Base-by-base conservation (phyloP, 805 yeast genomes). In the Cyberlindnera bimundalis region DNA sequence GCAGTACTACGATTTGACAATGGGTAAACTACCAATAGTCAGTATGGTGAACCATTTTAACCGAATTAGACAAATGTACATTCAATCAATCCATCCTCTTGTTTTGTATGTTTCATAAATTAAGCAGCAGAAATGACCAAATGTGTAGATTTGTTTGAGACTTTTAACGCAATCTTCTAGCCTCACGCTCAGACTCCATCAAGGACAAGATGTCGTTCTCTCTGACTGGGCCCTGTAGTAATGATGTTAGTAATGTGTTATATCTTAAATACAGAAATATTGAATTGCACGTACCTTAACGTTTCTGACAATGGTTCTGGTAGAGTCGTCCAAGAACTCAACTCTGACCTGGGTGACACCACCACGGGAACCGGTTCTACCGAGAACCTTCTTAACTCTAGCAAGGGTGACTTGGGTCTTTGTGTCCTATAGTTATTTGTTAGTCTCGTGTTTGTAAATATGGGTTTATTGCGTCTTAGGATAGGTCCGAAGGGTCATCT, bases 321-420 rank as follows among this genome's bases (percentile, higher is more conserved):
- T 78, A 67, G 90, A 78, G 72, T 88, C 96, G 67, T 88, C 96
- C 70, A 87, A 78, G 83, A 87, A 88, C 76, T 87, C 96, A 67
- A 87, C 96, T 75, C 96, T 87, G 75, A 88, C 96, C 76, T 87
- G 96, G 76, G 96, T 87, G 74, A 87, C 96, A 81, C 96, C 96
- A 85, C 98, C 98, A 79, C 98, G 91, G 73, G 99, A 91, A 73
- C 99, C 99, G 84, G 99, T 91, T 79, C 99, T 91, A 74, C 98
- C 98, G 76, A 91, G 82, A 73, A 91, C 98, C 81, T 91, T 93
- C 77, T 88, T 88, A 70, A 91, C 99, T 82, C 91, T 91, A 72
- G 98, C 99, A 76, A 91, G 87, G 79, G 96, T 93, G 67, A 91
- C 97, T 75, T 81, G 68, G 66, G 73, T 56, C 52, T 56, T 56